Evolutionary conservation across 2,329 filamentous ascomycete genomes (phyloP).

Genomic region (Camillea tinctor): DNA sequence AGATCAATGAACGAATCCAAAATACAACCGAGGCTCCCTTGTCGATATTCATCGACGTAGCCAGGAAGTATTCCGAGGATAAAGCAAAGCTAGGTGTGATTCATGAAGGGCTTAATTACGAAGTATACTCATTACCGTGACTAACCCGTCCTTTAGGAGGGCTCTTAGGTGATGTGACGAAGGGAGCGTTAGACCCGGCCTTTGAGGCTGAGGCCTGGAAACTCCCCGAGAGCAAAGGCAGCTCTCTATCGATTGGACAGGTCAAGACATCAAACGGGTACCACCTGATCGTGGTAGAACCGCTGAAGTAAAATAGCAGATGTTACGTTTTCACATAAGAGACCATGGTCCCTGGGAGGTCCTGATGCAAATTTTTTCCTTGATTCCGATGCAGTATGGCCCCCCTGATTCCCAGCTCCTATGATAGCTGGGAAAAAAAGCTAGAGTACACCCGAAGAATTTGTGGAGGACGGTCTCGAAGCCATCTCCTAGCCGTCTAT

Average conservation of each 20-base stretch:
- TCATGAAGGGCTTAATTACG: not conserved
- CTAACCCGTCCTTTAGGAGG: conserved; percentile 51
- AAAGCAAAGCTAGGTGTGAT: conserved; percentile 64
- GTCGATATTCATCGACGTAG: conserved; percentile 71
- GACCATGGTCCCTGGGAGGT: conserved; percentile 8
- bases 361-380: conserved; percentile 36
- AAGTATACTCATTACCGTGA: conserved; percentile 5
- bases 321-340: conserved; percentile 14
- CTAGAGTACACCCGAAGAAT: conserved; percentile 38
- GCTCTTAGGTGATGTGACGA: conserved; percentile 69
- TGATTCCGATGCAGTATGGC: conserved; percentile 37
- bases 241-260: conserved; percentile 62
- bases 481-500: conserved; percentile 27
- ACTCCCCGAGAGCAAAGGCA: conserved; percentile 52
- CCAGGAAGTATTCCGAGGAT: conserved; percentile 71
- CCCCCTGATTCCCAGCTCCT: conserved; percentile 28
- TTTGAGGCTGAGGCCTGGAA: conserved; percentile 74
- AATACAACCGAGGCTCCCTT: conserved; percentile 42
- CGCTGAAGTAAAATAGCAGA: conserved; percentile 32
- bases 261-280: conserved; percentile 75
- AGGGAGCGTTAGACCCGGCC: conserved; percentile 63
- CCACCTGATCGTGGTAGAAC: conserved; percentile 76
- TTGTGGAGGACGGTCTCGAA: conserved; percentile 25
- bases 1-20: conserved; percentile 49
- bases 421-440: conserved; percentile 47